Conservation (phyloP, 2,329 filamentous ascomycete species). For the Neofusicoccum kwambonambiense region DNA sequence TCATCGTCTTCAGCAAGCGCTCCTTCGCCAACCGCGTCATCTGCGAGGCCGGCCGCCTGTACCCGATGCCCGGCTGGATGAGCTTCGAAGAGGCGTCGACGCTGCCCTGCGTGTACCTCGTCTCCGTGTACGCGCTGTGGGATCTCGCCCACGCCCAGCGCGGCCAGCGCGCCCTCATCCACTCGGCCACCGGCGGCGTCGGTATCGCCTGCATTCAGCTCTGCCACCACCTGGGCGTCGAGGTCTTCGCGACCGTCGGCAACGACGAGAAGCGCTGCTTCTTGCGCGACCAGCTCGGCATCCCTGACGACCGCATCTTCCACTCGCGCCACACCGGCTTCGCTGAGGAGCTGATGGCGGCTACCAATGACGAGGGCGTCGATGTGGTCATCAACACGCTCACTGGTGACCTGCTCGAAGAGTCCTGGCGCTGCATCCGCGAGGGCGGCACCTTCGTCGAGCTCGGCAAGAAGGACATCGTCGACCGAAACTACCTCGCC, state of each 20-base stretch:
- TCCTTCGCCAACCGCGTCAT: not conserved
- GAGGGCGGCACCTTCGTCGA: slow-evolving; percentile 33
- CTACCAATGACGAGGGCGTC: slow-evolving; percentile 29
- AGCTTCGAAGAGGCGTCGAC: slow-evolving; percentile 25
- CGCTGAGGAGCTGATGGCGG: slow-evolving; percentile 18
- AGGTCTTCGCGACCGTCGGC: slow-evolving; percentile 27
- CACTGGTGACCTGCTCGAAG: slow-evolving; percentile 22
- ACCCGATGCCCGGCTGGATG: slow-evolving; percentile 24
- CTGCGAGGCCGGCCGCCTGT: not conserved
- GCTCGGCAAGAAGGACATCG: slow-evolving; percentile 27
- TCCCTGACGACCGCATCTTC: slow-evolving; percentile 35
- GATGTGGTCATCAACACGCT: slow-evolving; percentile 32
- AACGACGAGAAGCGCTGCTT: slow-evolving; percentile 23
- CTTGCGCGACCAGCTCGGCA: slow-evolving; percentile 21
- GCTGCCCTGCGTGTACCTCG: slow-evolving; percentile 21
- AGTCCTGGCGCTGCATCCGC: slow-evolving; percentile 26
- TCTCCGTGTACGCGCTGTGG: slow-evolving; percentile 22
- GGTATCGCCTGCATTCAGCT: slow-evolving; percentile 31
- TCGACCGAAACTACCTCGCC: not conserved
- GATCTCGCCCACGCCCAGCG: slow-evolving; percentile 20
- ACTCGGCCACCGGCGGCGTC: slow-evolving; percentile 30
- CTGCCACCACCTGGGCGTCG: slow-evolving; percentile 24
- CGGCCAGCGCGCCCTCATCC: slow-evolving; percentile 27
- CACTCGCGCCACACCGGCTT: slow-evolving; percentile 26
- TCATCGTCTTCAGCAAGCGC: slow-evolving; percentile 1